phyloP scores from a whole-genome alignment of 208 protist genomes.

The Acanthamoeba healyi region DNA sequence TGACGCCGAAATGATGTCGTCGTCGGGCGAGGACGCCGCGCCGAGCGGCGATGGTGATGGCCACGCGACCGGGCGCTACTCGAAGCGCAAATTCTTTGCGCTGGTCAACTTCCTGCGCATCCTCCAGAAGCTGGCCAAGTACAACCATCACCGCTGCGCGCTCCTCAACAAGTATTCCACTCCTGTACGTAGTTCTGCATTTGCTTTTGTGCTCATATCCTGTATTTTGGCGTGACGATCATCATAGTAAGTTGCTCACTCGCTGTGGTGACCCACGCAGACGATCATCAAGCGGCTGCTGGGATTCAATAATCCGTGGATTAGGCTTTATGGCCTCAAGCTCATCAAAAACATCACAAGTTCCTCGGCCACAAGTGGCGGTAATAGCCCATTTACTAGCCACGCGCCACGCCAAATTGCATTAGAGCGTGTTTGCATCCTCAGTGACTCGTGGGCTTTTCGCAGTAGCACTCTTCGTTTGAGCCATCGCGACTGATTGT shows the following conservation, averaged over 20 bases:
- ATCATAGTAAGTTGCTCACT: too few relatives aligned
- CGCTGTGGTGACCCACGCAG: not conserved
- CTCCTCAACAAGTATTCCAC: slow-evolving; percentile 57
- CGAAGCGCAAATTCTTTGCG: slow-evolving; percentile 59
- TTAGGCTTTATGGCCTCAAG: slow-evolving; percentile 59
- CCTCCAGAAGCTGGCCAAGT: slow-evolving; percentile 60
- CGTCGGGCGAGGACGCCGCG: not conserved
- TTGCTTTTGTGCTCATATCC: too few relatives aligned
- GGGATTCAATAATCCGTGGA: slow-evolving; percentile 20
- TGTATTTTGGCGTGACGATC: too few relatives aligned
- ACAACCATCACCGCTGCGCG: slow-evolving; percentile 34
- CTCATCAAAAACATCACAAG: slow-evolving; percentile 59
- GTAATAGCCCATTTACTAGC: too few relatives aligned
- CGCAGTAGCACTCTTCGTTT: too few relatives aligned
- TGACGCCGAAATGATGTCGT: not conserved
- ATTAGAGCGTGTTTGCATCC: too few relatives aligned
- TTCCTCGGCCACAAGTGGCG: slow-evolving; percentile 73
- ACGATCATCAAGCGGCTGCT: slow-evolving; percentile 49
- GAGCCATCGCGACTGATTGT: too few relatives aligned
- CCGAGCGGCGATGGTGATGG: too few relatives aligned
- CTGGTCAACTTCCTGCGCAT: slow-evolving; percentile 74
- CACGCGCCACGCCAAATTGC: too few relatives aligned
- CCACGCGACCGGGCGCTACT: slow-evolving; percentile 9
- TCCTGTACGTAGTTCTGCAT: not conserved
- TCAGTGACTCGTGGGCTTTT: too few relatives aligned